Base-by-base conservation (phyloP, 2,329 filamentous ascomycete genomes). In the Ambrosiella xylebori region DNA sequence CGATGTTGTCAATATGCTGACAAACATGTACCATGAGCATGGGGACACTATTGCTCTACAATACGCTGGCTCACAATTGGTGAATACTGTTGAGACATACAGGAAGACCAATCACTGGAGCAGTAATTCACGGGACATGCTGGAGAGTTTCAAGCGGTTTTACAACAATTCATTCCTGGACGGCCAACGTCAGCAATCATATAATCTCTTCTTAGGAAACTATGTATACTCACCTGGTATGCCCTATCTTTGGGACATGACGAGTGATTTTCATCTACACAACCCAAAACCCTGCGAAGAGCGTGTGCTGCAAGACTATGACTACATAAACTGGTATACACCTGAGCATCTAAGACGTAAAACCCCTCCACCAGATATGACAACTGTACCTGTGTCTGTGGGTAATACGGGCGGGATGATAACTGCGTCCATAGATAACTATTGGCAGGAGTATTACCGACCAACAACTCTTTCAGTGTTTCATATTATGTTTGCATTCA, bases 81-180 rank as follows among this genome's bases (percentile, higher is more conserved):
- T 98, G 65, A 98, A 98, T 68, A 98, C 93, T 0, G 97, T 98
- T 90, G 90, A 95, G 63, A 98, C 93, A 3, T 98, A 98, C 69
- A 86, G 93, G 59, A 97, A 97, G 71, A 95, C 96, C 68, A 97
- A 97, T 64, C 91, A 97, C 68, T 98, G 93, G 93, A 95, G 89
- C 27, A 95, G 88, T 65, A 89, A 95, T 68, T 96, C 91, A 1
- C 80, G 93, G 63, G 93, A 98, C 69, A 97, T 98, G 91, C 90
- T 98, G 19, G 93, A 98, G 71, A 95, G 88, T 68, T 96, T 98
- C 74, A 98, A 97, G 69, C 81, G 93, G 36, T 98, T 97, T 69
- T 98, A 98, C 70, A 95, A 97, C 71, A 98, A 98, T 67, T 95
- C 91, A 0, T 98, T 98, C 68, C 78, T 98, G 7, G 93, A 98